These are phyloP conservation scores for Cercospora nicotianae DNA, from an alignment of 2,329 filamentous ascomycete genomes.

Conservation along the genomic window DNA sequence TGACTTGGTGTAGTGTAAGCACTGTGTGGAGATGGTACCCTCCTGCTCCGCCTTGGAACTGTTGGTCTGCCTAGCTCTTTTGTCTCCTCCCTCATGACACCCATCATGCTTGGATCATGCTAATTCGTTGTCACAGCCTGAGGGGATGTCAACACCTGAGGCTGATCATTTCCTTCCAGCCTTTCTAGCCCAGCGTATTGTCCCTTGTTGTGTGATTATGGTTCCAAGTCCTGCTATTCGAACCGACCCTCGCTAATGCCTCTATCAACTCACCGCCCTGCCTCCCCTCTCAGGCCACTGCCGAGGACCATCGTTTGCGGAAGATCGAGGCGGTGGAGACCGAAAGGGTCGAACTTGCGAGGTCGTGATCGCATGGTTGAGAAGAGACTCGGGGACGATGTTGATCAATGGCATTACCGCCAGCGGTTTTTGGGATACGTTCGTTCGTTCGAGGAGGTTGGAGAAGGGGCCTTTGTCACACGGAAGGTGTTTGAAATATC, in stretches of 20 bases:
- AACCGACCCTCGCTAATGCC: not conserved
- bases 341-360: not conserved
- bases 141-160: not conserved
- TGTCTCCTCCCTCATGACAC: not conserved
- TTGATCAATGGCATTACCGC: not conserved
- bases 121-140: not conserved
- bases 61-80: not conserved
- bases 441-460: not conserved
- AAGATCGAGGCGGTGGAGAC: not conserved
- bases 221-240: not conserved
- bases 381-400: not conserved
- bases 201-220: not conserved
- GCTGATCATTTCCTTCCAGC: not conserved
- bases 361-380: not conserved
- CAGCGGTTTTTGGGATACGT: not conserved
- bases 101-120: not conserved
- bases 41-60: not conserved
- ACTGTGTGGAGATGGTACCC: not conserved
- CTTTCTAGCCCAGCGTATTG: not conserved
- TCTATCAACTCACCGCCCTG: too few species aligned
- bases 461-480: not conserved
- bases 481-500: too few species aligned
- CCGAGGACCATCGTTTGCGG: not conserved
- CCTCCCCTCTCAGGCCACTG: not conserved
- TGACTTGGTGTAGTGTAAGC: not conserved